These are phyloP conservation scores for Fusarium albosuccineum DNA, from an alignment of 2,329 filamentous ascomycete genomes.

Conservation along the genomic window DNA sequence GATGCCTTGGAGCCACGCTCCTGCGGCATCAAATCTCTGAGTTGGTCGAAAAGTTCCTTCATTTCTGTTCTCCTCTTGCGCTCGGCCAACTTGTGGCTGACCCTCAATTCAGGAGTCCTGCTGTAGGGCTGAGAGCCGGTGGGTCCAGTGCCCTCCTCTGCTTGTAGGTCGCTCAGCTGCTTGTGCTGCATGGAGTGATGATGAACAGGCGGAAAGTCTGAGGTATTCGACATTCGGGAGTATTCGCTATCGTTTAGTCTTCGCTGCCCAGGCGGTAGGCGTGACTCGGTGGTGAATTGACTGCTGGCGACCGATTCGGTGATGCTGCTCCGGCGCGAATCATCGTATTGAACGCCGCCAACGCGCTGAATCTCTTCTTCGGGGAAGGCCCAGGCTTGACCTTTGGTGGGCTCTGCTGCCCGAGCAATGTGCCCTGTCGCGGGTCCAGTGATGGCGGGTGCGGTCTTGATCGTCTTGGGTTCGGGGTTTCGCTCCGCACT, in stretches of 20 bases:
- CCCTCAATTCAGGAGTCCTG: constrained; percentile 82
- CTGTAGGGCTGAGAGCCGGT: constrained; percentile 80
- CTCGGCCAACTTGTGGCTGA: constrained; percentile 89
- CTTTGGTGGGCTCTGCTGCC: constrained; percentile 83
- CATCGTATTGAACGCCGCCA: constrained; percentile 64
- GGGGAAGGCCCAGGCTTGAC: constrained; percentile 87
- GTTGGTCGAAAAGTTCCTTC: constrained; percentile 87
- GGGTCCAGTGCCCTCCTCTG: constrained; percentile 65
- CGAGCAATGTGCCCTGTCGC: constrained; percentile 74
- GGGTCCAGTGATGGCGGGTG: constrained; percentile 81
- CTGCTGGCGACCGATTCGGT: constrained; percentile 84
- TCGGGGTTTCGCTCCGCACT: constrained; percentile 70
- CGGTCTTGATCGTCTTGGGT: constrained; percentile 70
- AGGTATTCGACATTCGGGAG: constrained; percentile 62
- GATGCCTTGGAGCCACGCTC: constrained; percentile 87
- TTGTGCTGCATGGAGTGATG: constrained; percentile 84
- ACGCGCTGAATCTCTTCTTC: constrained; percentile 74
- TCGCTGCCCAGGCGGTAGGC: constrained; percentile 78
- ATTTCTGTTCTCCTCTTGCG: constrained; percentile 87
- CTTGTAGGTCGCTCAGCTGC: constrained; percentile 75
- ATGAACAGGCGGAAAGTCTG: constrained; percentile 73
- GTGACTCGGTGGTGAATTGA: constrained; percentile 81
- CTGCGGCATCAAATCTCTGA: constrained; percentile 82
- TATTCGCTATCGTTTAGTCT: constrained; percentile 75
- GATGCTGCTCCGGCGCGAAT: constrained; percentile 80